phyloP scores from a whole-genome alignment of 768 basidiomycete genomes.

The Lyophyllum semitale region DNA sequence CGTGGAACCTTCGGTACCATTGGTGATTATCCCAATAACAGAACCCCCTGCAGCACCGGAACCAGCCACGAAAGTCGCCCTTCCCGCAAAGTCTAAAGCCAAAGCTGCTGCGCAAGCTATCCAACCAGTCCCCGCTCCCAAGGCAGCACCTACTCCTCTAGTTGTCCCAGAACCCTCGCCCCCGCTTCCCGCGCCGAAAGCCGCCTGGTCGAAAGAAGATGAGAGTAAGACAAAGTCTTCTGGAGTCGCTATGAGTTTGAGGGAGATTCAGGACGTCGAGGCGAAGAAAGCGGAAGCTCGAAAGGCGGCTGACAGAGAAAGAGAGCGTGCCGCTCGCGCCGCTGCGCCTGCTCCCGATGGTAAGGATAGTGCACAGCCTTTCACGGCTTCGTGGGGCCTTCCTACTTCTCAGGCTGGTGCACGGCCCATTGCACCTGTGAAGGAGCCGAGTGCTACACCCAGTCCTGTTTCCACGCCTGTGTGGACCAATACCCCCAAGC shows the following conservation, averaged over 20 bases:
- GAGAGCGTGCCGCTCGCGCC: slow-evolving; percentile 58
- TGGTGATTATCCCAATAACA: slow-evolving; percentile 6
- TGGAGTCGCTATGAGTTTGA: slow-evolving; percentile 62
- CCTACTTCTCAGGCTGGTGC: slow-evolving; percentile 79
- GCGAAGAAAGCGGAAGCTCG: slow-evolving; percentile 76
- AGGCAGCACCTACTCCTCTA: slow-evolving; percentile 14
- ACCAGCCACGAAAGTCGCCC: slow-evolving; percentile 20
- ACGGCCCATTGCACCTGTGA: slow-evolving; percentile 39
- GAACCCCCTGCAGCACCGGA: slow-evolving; percentile 16
- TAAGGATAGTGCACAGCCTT: slow-evolving; percentile 61
- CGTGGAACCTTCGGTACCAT: slow-evolving; percentile 14
- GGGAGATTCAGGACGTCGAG: slow-evolving; percentile 96
- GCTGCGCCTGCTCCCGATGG: slow-evolving; percentile 34
- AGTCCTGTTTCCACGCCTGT: slow-evolving; percentile 53
- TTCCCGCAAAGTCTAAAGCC: slow-evolving; percentile 18
- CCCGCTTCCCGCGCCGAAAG: slow-evolving; percentile 39
- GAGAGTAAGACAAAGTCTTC: slow-evolving; percentile 54
- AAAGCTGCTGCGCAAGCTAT: slow-evolving; percentile 17
- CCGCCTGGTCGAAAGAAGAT: slow-evolving; percentile 71
- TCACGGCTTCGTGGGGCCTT: slow-evolving; percentile 81
- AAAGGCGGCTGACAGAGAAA: slow-evolving; percentile 74
- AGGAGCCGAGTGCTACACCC: slow-evolving; percentile 38
- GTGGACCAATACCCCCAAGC: slow-evolving; percentile 70
- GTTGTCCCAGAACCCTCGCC: slow-evolving; percentile 20
- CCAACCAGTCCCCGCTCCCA: slow-evolving; percentile 15